Evolutionary conservation across 179 eudicot species (phyloP).

Genomic region (Gypsophila paniculata): DNA sequence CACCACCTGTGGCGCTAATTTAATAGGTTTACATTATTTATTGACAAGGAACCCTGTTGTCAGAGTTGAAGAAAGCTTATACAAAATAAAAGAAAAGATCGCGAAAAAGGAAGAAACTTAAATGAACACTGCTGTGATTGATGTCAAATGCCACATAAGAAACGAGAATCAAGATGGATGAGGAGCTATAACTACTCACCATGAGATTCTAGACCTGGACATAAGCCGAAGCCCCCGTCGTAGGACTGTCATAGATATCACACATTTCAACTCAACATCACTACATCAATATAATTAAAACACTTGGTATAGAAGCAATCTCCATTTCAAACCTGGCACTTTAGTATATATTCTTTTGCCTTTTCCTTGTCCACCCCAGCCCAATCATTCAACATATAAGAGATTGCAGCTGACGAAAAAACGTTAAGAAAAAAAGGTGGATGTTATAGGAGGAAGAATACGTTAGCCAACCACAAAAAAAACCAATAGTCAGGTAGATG

Average conservation of each 20-base stretch:
- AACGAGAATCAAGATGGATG: no score
- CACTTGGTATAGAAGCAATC: constrained; percentile 3
- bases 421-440: background rate
- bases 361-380: constrained; percentile 76
- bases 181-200: constrained; percentile 45
- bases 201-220: constrained; percentile 88
- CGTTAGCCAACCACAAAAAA: no score
- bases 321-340: constrained; percentile 58
- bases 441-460: no score
- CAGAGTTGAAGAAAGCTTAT: constrained; percentile 14
- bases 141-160: background rate
- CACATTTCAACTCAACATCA: constrained; percentile 1
- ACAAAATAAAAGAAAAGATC: constrained; percentile 1
- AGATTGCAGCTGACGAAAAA: constrained; percentile 63
- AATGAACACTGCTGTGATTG: background rate
- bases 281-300: background rate
- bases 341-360: constrained; percentile 71
- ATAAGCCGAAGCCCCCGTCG: constrained; percentile 91
- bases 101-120: background rate
- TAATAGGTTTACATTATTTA: constrained; percentile 24
- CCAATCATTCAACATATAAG: constrained; percentile 75
- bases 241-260: constrained; percentile 61
- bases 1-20: constrained; percentile 93
- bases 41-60: constrained; percentile 13
- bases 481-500: no score